phyloP scores from a whole-genome alignment of 805 yeast species.

The Metschnikowia henanensis region DNA sequence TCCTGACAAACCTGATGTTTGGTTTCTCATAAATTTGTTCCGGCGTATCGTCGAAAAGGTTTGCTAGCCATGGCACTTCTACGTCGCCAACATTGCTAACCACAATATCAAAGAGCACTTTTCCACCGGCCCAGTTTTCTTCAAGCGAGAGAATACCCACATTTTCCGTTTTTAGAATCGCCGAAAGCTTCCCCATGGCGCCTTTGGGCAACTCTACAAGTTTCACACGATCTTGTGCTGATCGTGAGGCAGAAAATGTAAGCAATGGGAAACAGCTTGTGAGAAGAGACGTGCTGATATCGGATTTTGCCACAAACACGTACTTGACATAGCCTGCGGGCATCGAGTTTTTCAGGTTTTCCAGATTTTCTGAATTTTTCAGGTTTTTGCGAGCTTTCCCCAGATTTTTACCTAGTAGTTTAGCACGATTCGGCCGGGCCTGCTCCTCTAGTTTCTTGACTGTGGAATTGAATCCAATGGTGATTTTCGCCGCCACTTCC shows the following conservation, averaged over 20 bases:
- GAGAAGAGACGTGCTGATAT: slow-evolving; percentile 49
- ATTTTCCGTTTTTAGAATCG: slow-evolving; percentile 27
- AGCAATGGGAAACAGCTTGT: slow-evolving; percentile 60
- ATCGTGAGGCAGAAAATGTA: slow-evolving; percentile 43
- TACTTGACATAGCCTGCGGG: slow-evolving; percentile 26
- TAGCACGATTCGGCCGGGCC: slow-evolving; percentile 27
- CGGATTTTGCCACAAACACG: slow-evolving; percentile 63
- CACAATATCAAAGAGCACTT: slow-evolving; percentile 28
- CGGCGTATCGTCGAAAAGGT: slow-evolving; percentile 22
- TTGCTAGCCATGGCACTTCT: slow-evolving; percentile 46
- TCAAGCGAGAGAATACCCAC: slow-evolving; percentile 37
- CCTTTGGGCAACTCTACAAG: slow-evolving; percentile 61
- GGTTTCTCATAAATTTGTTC: slow-evolving; percentile 9
- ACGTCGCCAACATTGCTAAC: slow-evolving; percentile 35
- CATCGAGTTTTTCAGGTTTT: too few relatives aligned
- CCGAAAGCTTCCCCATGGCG: slow-evolving; percentile 30
- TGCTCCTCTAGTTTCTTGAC: slow-evolving; percentile 47
- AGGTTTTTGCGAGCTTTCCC: slow-evolving; percentile 3
- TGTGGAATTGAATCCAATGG: slow-evolving; percentile 57
- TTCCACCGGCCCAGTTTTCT: slow-evolving; percentile 27
- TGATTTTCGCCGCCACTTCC: slow-evolving; percentile 23
- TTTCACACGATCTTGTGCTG: slow-evolving; percentile 40
- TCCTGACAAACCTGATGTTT: slow-evolving; percentile 15
- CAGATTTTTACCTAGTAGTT: slow-evolving; percentile 12
- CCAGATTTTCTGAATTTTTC: too few relatives aligned